Percentiles rank a stretch among this genome's conserved stretches.
phyloP scores from a whole-genome alignment of 2,329 filamentous ascomycete genomes.

The Ambrosiella xylebori region DNA sequence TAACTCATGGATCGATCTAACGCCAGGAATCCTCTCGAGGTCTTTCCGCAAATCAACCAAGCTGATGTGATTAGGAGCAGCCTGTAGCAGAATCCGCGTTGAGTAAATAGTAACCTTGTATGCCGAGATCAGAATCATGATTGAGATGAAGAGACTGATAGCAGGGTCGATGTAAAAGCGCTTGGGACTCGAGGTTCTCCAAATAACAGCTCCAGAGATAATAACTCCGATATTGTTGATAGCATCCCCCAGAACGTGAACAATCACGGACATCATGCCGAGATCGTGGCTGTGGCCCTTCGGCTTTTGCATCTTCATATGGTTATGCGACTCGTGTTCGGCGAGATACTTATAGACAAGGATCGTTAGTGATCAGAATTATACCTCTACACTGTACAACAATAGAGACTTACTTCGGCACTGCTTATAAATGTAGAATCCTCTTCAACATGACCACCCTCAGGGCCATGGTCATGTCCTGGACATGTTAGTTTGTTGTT shows the following conservation, averaged over 20 bases:
- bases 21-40: conserved; percentile 49
- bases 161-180: conserved; percentile 58
- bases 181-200: conserved; percentile 38
- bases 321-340: conserved; percentile 33
- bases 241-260: conserved; percentile 57
- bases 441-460: conserved; percentile 15
- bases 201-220: conserved; percentile 49
- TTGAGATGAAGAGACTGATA: conserved; percentile 48
- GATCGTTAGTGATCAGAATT: not conserved
- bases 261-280: conserved; percentile 52
- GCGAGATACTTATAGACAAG: not conserved
- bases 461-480: conserved; percentile 16
- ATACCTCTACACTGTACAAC: not conserved
- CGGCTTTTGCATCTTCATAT: conserved; percentile 20
- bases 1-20: conserved; percentile 52
- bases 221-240: conserved; percentile 65
- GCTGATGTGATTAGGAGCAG: conserved; percentile 41
- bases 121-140: conserved; percentile 54
- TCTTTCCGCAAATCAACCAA: conserved; percentile 49
- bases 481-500: not conserved
- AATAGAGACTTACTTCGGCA: too few species aligned
- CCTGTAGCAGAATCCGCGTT: conserved; percentile 51
- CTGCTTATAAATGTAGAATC: not conserved
- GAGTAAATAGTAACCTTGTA: conserved; percentile 43
- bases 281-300: conserved; percentile 35